Base-by-base conservation (phyloP, 2,329 filamentous ascomycete species). In the Microsporum audouinii region DNA sequence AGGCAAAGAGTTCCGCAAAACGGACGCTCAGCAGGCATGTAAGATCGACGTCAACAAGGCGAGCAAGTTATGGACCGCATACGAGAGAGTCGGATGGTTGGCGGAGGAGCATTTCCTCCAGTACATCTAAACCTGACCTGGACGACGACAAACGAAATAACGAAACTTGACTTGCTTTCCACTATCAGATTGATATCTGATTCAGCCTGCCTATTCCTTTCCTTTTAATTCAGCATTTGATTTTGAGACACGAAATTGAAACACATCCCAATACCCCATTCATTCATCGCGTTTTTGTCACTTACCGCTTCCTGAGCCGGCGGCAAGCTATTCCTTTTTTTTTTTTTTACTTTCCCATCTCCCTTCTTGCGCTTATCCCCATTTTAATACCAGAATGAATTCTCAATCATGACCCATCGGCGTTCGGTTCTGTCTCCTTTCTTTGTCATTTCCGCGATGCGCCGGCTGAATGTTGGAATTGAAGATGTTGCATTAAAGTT, bases 21-120 rank as follows among this genome's bases (percentile, higher is more conserved):
- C 92, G 0, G 89, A 96, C 71, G 90, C 91, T 3, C 92, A 97
- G 73, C 89, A 95, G 72, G 90, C 89, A n/a, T 95, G 90, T 81
- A 95, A 95, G 78, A 96, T 96, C 65, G 92, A 97, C 69, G 92
- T 97, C 72, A 96, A 96, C 79, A 97, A 96, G 79, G 90, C 91
- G 2, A 95, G 89, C 66, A 92, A 92, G 73, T 80, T 97, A 55
- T 96, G 90, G 88, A 86, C 85, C 41, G 90, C 90, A 4, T 97
- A 89, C 71, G 88, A 96, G 57, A 87, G 85, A 68, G 88, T 94
- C 41, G 88, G 88, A 67, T 95, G 91, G 89, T 84, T 96, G 65
- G 80, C 88, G 47, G 74, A 73, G 7, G 72, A 78, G 51, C 75
- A 76, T 69, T 81, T 83, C 64, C 68, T 73, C 61, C 70, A 79